These are phyloP conservation scores for Pachysandra terminalis DNA, from an alignment of 164 flowering plant genomes.

Conservation along the genomic window DNA sequence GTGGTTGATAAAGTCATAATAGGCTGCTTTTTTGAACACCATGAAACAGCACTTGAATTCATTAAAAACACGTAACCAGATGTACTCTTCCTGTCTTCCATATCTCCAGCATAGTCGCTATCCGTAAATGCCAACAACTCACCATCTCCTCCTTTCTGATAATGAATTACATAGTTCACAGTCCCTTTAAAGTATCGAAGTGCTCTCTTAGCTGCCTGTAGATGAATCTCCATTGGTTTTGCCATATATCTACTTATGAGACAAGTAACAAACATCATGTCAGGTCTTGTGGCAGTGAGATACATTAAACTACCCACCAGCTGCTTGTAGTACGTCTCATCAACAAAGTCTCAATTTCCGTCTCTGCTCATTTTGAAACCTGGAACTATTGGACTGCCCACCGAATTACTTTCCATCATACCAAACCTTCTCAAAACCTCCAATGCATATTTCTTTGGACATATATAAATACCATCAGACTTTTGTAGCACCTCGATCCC, in stretches of 20 bases:
- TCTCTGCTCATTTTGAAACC: background rate
- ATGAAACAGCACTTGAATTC: conserved; percentile 13
- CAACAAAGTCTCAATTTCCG: background rate
- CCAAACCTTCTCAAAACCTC: too few relatives aligned
- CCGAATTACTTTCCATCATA: conserved; percentile 12
- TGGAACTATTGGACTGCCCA: conserved; percentile 12
- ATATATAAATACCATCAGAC: conserved; percentile 21
- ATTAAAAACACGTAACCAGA: conserved; percentile 24
- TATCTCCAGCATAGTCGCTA: conserved; percentile 27
- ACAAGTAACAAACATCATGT: conserved; percentile 18
- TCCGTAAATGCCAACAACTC: conserved; percentile 15
- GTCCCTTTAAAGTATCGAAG: conserved; percentile 17
- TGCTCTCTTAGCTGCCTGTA: conserved; percentile 17
- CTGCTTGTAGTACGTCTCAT: conserved; percentile 17
- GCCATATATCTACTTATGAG: conserved; percentile 25
- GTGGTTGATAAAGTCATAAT: conserved; percentile 21
- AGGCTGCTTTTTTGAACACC: conserved; percentile 23
- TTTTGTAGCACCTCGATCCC: conserved; percentile 22
- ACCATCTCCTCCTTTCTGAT: conserved; percentile 10
- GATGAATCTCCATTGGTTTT: conserved; percentile 20
- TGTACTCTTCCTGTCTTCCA: conserved; percentile 23
- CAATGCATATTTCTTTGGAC: conserved; percentile 24
- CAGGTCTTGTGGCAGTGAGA: conserved; percentile 21
- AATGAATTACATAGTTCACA: conserved; percentile 8
- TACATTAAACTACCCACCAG: conserved; percentile 31